Evolutionary conservation across 768 basidiomycete genomes (phyloP).

Genomic region (Termitomyces sp.): DNA sequence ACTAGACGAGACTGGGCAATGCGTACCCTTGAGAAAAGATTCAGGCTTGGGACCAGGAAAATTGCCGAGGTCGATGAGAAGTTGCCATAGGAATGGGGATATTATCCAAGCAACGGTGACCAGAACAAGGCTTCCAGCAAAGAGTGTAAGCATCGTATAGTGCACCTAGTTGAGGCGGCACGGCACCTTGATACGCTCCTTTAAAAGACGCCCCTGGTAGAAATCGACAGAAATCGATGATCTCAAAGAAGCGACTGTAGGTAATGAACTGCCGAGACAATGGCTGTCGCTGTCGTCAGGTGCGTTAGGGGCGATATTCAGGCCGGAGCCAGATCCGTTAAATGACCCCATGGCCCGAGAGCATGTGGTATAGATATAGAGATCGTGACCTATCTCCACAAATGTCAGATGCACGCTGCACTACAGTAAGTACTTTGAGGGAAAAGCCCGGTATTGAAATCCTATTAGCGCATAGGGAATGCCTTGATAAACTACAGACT

Average conservation of each 20-base stretch:
- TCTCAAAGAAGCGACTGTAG: not conserved
- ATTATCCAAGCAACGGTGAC: conserved; percentile 9
- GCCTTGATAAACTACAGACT: not conserved
- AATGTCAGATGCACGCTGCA: not conserved
- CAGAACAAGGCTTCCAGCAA: conserved; percentile 7
- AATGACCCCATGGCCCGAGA: not conserved
- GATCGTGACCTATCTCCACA: not conserved
- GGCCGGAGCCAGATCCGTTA: not conserved
- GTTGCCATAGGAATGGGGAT: conserved; percentile 13
- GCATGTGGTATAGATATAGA: not conserved
- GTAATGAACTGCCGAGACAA: not conserved
- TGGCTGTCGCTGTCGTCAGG: not conserved
- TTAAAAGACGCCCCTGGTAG: not conserved
- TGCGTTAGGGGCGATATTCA: not conserved
- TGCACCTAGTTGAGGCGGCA: not conserved
- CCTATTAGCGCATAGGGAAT: not conserved
- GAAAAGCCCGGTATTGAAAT: not conserved
- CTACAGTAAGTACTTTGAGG: not conserved
- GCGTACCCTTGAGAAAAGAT: conserved; percentile 28
- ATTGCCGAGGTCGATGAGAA: conserved; percentile 27
- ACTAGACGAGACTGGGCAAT: not conserved
- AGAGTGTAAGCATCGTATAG: conserved; percentile 7
- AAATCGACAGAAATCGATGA: not conserved
- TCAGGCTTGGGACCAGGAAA: conserved; percentile 29
- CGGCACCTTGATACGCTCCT: not conserved